These are phyloP conservation scores for Rhodotorula graminis DNA, from an alignment of 768 basidiomycete species.

Conservation along the genomic window DNA sequence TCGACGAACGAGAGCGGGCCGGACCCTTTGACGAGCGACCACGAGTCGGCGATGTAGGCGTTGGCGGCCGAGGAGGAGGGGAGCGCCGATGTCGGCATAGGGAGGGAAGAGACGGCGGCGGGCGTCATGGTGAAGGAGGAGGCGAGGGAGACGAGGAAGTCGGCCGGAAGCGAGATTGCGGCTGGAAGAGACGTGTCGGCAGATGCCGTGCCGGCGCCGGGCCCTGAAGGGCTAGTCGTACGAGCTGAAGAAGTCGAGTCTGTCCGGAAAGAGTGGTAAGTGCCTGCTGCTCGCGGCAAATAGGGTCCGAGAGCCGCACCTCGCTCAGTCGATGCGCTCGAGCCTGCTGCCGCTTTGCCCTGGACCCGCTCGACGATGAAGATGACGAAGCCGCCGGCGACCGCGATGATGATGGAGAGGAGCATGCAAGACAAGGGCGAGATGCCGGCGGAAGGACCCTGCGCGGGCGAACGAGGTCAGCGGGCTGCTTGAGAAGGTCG, in stretches of 20 bases:
- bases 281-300: too few species aligned
- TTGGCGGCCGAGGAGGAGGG: background rate
- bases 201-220: too few species aligned
- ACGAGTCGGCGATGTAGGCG: background rate
- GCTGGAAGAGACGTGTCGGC: background rate
- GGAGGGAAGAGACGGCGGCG: background rate
- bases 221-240: too few species aligned
- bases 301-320: too few species aligned
- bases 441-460: background rate
- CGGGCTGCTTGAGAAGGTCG: too few species aligned
- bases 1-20: slow-evolving; percentile 2
- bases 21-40: background rate
- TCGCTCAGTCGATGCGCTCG: too few species aligned
- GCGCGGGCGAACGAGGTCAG: background rate
- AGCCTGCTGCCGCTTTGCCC: background rate
- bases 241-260: too few species aligned
- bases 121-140: slow-evolving; percentile 13
- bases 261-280: too few species aligned
- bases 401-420: background rate
- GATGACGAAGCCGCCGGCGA: background rate
- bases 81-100: slow-evolving; percentile 7
- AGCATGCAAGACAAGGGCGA: background rate
- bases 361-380: background rate
- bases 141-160: slow-evolving; percentile 21
- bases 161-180: background rate